Base-by-base conservation (phyloP, 31 red algal genomes). In the Asparagopsis taxiformis region DNA sequence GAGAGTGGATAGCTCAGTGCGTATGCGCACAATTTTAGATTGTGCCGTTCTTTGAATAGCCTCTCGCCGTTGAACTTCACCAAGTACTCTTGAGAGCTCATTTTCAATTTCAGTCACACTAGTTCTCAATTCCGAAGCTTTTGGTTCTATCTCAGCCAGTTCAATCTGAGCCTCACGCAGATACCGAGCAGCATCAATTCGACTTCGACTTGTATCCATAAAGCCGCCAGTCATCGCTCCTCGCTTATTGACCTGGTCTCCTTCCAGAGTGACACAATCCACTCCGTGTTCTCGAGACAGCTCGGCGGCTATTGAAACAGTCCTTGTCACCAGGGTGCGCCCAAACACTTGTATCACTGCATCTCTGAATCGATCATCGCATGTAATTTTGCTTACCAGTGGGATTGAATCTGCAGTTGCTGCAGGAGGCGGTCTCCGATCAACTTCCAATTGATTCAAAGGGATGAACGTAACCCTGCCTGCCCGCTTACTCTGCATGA, bases 391-490 rank as follows among this genome's bases (percentile, higher is more conserved):
- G 58, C 72, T 81, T n/a, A 88, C 49, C 28, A 99, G 87, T 25
- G 91, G 85, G 51, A 94, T 65, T 19, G 90, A 65, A 53, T 94
- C 91, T 24, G 59, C 65, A 21, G 79, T 68, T 16, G 74, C 56
- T n/a, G 68, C 55, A 16, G 87, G 80, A 23, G 85, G 91, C 15
- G 55, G 69, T 7, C 55, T 39, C 48, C 30, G 41, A 38, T 74
- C 68, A 31, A 39, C 28, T 2, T 75, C 62, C 38, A 97, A 62
- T 29, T 86, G 80, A 77, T 97, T 97, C 51, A 99, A 70, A 3
- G 96, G 96, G 37, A 94, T 86, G 62, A 99, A 94, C n/a, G 96
- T 99, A 16, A 99, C 79, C 24, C 96, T 68, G 30, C 96, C 96
- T 24, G 81, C 86, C 20, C 90, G 77, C 33, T 62, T 72, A 23